These are phyloP conservation scores for Sclerotinia nivalis DNA, from an alignment of 2,329 filamentous ascomycete genomes.

Conservation along the genomic window DNA sequence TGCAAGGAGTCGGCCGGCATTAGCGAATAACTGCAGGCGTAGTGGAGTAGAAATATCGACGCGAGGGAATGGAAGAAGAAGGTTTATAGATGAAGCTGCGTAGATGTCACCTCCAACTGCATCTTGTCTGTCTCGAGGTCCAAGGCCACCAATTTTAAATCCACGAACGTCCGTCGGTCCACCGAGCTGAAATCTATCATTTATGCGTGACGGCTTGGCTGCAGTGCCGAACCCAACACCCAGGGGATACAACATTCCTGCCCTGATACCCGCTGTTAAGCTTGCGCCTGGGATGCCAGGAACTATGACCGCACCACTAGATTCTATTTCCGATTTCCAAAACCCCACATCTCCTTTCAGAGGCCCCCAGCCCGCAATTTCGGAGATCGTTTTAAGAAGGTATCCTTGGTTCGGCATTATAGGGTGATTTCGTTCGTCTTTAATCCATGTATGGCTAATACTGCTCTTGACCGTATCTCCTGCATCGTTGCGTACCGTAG, in stretches of 20 bases:
- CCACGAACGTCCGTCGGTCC: conserved; percentile 93
- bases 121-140: conserved; percentile 82
- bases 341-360: conserved; percentile 91
- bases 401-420: conserved; percentile 83
- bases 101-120: conserved; percentile 90
- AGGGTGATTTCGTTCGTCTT: conserved; percentile 80
- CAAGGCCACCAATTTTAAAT: conserved; percentile 85
- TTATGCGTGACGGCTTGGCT: conserved; percentile 73
- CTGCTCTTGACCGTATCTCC: conserved; percentile 91
- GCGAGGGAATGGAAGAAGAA: conserved; percentile 81
- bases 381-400: conserved; percentile 72
- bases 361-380: conserved; percentile 84
- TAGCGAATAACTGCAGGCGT: conserved; percentile 86
- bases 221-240: conserved; percentile 57
- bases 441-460: conserved; percentile 75
- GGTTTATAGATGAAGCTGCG: conserved; percentile 81
- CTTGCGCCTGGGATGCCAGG: conserved; percentile 68
- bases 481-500: conserved; percentile 78
- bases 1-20: conserved; percentile 81
- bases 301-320: conserved; percentile 70
- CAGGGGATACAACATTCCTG: conserved; percentile 82
- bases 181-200: conserved; percentile 93
- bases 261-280: conserved; percentile 77
- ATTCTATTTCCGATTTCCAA: conserved; percentile 85
- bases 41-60: conserved; percentile 81